Conservation (phyloP, 306 rosid species). For the Rosa multiflora region DNA sequence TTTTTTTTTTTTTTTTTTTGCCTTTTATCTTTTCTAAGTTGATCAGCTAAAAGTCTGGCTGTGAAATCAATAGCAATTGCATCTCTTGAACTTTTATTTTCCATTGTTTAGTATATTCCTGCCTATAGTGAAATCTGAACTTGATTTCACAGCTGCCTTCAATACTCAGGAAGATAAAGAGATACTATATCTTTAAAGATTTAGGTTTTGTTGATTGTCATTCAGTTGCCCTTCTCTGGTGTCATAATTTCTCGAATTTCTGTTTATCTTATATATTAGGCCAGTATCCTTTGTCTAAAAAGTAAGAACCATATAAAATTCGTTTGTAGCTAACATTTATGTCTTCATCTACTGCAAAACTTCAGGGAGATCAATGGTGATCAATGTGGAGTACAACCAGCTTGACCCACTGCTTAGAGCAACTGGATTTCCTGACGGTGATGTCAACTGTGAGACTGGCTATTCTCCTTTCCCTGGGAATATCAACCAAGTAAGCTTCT, state of each 20-base stretch:
- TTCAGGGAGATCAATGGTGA: constrained; percentile 91
- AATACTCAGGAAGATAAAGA: neutral
- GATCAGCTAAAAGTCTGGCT: neutral
- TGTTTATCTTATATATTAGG: neutral
- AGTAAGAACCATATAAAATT: neutral
- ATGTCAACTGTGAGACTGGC: constrained; percentile 85
- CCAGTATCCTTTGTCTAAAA: neutral
- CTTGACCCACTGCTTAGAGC: constrained; percentile 97
- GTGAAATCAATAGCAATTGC: neutral
- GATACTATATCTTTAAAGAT: neutral
- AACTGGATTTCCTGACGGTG: constrained; percentile 87
- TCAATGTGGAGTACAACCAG: constrained; percentile 98
- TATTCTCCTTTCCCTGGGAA: constrained; percentile 96
- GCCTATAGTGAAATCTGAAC: neutral
- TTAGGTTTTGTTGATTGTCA: neutral
- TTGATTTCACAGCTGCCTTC: neutral
- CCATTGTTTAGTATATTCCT: neutral
- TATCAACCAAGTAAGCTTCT: constrained; percentile 82
- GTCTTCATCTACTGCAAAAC: constrained; percentile 12
- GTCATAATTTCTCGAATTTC: neutral
- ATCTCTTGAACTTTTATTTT: neutral
- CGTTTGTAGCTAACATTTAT: neutral
- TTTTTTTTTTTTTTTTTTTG: neutral
- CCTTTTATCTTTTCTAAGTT: neutral
- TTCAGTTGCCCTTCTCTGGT: neutral